A percentile compares a stretch with the other conserved stretches of the same genome.
These are phyloP conservation scores for Eragrostis curvula DNA, from an alignment of 176 grass and related monocot species.

Conservation along the genomic window DNA sequence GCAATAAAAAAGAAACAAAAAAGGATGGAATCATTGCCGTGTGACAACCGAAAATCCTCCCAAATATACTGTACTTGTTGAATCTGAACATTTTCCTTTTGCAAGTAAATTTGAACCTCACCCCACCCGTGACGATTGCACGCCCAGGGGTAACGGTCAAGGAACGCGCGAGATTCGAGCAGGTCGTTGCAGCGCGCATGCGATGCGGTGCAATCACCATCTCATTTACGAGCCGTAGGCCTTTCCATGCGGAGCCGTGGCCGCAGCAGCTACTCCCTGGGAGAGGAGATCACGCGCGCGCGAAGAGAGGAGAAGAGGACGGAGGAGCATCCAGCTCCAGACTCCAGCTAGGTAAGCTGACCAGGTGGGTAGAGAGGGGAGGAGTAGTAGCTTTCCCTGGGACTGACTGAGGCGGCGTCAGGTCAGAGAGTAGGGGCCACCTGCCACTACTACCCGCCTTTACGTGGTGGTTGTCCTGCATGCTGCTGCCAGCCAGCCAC, in stretches of 20 bases:
- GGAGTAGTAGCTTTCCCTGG: slow-evolving; percentile 17
- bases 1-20: too few species aligned
- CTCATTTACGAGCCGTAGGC: slow-evolving; percentile 26
- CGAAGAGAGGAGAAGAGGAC: not conserved
- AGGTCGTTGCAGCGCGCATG: not conserved
- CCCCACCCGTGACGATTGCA: not conserved
- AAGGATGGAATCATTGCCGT: too few species aligned
- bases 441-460: slow-evolving; percentile 8
- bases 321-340: too few species aligned
- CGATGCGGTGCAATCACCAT: slow-evolving; percentile 38
- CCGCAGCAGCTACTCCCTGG: not conserved
- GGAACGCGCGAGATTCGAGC: not conserved
- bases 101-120: not conserved
- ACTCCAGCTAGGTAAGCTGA: not conserved
- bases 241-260: not conserved
- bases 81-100: too few species aligned
- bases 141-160: too few species aligned
- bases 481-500: not conserved
- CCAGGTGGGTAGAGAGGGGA: not conserved
- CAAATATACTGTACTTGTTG: too few species aligned
- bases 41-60: too few species aligned
- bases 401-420: not conserved
- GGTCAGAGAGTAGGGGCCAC: slow-evolving; percentile 17
- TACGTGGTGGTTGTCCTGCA: not conserved
- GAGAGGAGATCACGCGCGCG: not conserved